Percentiles rank a stretch among this genome's conserved stretches.
These are phyloP conservation scores for Sinapis alba DNA, from an alignment of 441 rosid genomes.

Conservation along the genomic window DNA sequence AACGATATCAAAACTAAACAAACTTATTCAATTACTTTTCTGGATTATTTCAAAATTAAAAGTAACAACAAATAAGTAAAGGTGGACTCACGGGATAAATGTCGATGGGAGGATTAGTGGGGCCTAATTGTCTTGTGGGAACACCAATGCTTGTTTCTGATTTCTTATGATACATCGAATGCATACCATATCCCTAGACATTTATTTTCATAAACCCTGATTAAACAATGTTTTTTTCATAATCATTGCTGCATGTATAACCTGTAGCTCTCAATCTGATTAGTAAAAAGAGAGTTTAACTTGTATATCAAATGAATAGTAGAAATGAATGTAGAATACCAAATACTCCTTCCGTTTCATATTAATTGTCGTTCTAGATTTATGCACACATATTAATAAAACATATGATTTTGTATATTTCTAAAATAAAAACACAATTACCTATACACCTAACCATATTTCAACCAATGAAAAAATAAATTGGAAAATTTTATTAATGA, in stretches of 20 bases:
- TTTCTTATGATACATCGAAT: too few species aligned
- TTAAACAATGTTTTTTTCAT: not conserved
- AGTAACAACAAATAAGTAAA: not conserved
- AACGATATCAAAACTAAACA: not conserved
- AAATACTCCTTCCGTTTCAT: too few species aligned
- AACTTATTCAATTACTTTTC: not conserved
- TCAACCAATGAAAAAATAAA: too few species aligned
- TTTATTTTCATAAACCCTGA: not conserved
- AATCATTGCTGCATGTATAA: not conserved
- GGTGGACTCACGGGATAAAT: slow-evolving; percentile 65
- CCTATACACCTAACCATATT: too few species aligned
- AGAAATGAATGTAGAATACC: too few species aligned
- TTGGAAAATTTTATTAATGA: too few species aligned
- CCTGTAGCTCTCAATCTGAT: not conserved
- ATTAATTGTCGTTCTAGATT: too few species aligned
- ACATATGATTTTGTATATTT: too few species aligned
- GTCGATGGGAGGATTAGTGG: slow-evolving; percentile 58
- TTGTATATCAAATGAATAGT: not conserved
- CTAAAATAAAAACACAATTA: too few species aligned
- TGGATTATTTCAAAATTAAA: not conserved
- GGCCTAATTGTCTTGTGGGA: slow-evolving; percentile 45
- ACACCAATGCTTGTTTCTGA: slow-evolving; percentile 44
- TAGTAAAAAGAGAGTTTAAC: not conserved
- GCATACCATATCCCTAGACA: slow-evolving; percentile 59
- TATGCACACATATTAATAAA: too few species aligned